These are phyloP conservation scores for Elsinoe batatas DNA, from an alignment of 2,329 filamentous ascomycete species.

Conservation along the genomic window DNA sequence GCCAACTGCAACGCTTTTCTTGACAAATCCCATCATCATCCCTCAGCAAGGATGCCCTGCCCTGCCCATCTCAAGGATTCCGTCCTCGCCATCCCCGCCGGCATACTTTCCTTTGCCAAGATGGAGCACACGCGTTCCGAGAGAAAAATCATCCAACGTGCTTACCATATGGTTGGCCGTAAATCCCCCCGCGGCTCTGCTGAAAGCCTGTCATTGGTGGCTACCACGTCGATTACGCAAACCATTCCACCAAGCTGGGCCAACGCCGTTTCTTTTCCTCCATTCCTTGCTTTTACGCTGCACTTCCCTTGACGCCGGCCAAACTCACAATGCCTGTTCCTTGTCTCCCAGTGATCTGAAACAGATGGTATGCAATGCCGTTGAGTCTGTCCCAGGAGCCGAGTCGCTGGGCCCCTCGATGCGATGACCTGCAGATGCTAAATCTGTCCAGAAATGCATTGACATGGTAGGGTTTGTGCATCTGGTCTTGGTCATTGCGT, in stretches of 20 bases:
- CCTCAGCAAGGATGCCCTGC: background rate
- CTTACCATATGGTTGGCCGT: background rate
- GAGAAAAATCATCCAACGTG: background rate
- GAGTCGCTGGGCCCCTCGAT: no score
- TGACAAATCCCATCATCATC: constrained; percentile 9
- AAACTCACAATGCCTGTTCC: no score
- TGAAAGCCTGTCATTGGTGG: background rate
- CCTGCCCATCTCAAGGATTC: background rate
- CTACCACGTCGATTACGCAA: background rate
- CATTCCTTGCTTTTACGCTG: no score
- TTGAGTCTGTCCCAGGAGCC: no score
- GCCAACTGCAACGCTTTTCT: background rate
- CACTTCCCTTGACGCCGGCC: no score
- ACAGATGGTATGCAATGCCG: no score
- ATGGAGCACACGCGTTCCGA: constrained; percentile 1
- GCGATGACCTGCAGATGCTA: no score
- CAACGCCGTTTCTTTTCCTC: no score
- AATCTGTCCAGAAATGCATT: no score
- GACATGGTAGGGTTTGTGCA: no score
- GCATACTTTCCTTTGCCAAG: background rate
- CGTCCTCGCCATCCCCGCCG: background rate
- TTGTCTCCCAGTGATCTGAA: no score
- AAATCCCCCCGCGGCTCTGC: background rate
- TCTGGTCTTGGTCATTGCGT: no score
- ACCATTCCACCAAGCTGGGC: background rate